Conservation (phyloP, 768 basidiomycete species). For the Calocybe indica region DNA sequence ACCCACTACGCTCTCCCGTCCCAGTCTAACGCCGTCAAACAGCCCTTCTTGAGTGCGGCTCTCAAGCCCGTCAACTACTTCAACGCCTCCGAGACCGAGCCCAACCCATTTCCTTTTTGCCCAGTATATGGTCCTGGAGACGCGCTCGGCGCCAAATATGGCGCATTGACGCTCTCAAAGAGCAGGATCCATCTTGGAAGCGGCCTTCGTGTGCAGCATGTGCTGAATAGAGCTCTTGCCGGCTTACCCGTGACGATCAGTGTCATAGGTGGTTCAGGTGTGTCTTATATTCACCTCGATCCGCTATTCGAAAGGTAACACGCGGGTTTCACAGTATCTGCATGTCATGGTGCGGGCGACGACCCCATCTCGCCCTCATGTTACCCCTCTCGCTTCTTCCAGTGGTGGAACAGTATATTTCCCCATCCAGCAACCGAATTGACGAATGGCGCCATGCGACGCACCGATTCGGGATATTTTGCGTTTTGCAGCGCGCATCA, state of each 20-base stretch:
- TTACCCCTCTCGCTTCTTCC: conserved; percentile 93
- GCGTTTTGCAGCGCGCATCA: conserved; percentile 92
- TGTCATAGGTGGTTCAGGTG: conserved; percentile 85
- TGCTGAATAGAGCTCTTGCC: conserved; percentile 76
- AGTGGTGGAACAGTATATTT: conserved; percentile 98
- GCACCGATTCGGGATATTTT: conserved; percentile 91
- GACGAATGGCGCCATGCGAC: conserved; percentile 94
- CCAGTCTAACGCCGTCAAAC: conserved; percentile 16
- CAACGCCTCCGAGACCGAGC: conserved; percentile 48
- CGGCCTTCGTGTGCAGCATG: conserved; percentile 74
- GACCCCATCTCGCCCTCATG: conserved; percentile 80
- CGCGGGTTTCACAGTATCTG: conserved; percentile 56
- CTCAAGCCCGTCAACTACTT: conserved; percentile 79
- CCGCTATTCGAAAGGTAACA: conserved; percentile 4
- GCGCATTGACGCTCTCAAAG: conserved; percentile 65
- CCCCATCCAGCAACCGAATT: conserved; percentile 97
- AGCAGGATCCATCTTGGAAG: conserved; percentile 76
- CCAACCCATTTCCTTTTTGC: conserved; percentile 87
- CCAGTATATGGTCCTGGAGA: conserved; percentile 84
- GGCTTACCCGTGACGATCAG: conserved; percentile 88
- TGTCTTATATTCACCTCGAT: conserved; percentile 9
- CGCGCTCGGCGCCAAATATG: conserved; percentile 72
- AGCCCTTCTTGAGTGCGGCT: conserved; percentile 35
- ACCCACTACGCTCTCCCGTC: conserved; percentile 51
- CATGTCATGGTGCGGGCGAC: conserved; percentile 91